Conservation (phyloP, 1,139 yeast genomes). For the Torulaspora globosa region DNA sequence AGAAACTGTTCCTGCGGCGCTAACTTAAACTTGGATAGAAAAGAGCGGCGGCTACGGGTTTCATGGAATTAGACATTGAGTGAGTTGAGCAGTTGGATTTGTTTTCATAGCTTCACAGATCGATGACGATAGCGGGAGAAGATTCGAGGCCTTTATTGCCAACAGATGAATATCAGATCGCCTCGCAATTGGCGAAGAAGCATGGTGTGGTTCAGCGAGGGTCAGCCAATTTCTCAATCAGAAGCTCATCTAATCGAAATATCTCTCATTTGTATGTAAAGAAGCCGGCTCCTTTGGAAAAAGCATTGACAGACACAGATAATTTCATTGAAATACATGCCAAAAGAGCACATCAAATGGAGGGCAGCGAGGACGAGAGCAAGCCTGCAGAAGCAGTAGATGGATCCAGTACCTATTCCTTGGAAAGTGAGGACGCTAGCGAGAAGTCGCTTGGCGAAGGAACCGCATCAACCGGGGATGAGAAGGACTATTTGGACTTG, state of each 20-base stretch:
- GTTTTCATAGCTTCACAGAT: not conserved
- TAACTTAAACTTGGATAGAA: not conserved
- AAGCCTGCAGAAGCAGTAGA: not conserved
- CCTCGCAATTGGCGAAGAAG: conserved; percentile 13
- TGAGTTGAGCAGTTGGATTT: not conserved
- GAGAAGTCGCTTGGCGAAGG: not conserved
- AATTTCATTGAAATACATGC: conserved; percentile 21
- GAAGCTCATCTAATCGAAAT: conserved; percentile 15
- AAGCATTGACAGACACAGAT: conserved; percentile 25
- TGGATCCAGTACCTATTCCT: conserved; percentile 4
- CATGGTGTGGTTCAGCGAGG: conserved; percentile 7
- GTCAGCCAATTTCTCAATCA: conserved; percentile 9
- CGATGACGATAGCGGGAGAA: conserved; percentile 9
- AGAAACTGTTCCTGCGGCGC: not conserved
- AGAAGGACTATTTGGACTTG: not conserved
- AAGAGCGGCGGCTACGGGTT: conserved; percentile 7
- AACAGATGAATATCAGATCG: conserved; percentile 17
- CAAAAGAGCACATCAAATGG: conserved; percentile 2
- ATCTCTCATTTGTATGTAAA: conserved; percentile 11
- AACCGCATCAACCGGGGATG: not conserved
- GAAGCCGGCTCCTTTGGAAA: conserved; percentile 18
- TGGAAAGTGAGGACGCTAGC: conserved; percentile 13
- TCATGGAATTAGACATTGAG: not conserved
- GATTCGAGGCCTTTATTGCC: conserved; percentile 22
- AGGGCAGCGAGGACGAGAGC: conserved; percentile 1